phyloP scores from a whole-genome alignment of 2,329 filamentous ascomycete species.

The Sclerotinia borealis region DNA sequence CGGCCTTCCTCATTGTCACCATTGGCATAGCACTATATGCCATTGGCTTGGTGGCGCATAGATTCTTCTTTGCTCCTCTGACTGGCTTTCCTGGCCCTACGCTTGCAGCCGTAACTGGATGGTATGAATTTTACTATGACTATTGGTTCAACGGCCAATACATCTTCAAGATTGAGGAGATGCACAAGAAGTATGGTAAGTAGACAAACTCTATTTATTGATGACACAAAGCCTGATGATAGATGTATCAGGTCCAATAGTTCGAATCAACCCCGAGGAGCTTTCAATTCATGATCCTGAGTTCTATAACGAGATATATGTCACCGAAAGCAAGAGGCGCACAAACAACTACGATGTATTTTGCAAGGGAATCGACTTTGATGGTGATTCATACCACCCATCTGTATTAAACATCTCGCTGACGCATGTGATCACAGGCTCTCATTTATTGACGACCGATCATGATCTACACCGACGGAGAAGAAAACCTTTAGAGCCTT shows the following conservation, averaged over 20 bases:
- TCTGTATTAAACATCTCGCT: background rate
- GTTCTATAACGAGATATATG: conserved; percentile 38
- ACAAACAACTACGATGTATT: conserved; percentile 11
- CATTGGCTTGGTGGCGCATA: conserved; percentile 15
- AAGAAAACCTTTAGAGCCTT: conserved; percentile 15
- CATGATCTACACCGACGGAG: conserved; percentile 17
- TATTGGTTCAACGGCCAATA: conserved; percentile 37
- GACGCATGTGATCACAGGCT: background rate
- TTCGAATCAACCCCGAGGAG: conserved; percentile 35
- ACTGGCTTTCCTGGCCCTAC: conserved; percentile 30
- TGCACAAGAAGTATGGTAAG: conserved; percentile 39
- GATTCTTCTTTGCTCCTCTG: conserved; percentile 29
- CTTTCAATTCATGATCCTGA: conserved; percentile 32
- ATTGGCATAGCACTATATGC: no score
- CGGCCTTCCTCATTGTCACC: no score
- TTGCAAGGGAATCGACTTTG: conserved; percentile 4
- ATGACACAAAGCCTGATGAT: no score
- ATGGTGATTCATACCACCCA: background rate
- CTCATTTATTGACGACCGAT: background rate
- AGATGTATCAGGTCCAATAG: conserved; percentile 25
- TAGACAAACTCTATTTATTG: no score
- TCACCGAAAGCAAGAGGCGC: conserved; percentile 9
- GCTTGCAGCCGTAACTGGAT: conserved; percentile 26
- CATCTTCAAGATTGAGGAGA: conserved; percentile 37
- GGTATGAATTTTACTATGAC: conserved; percentile 36